Evolutionary conservation across 257 asterid genomes (phyloP).

Genomic region (Penstemon davidsonii): DNA sequence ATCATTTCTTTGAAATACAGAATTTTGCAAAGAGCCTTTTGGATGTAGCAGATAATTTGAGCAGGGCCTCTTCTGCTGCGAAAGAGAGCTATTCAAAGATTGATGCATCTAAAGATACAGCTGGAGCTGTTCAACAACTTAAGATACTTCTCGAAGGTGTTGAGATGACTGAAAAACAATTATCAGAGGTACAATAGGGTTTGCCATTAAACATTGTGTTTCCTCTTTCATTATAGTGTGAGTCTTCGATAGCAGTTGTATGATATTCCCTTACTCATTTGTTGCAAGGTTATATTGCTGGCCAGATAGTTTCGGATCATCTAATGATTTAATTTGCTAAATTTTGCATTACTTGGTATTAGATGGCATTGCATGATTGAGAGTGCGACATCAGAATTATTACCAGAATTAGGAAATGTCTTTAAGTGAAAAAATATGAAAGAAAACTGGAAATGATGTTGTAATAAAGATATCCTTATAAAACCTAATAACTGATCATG

Average conservation of each 20-base stretch:
- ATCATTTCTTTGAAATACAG: constrained; percentile 38
- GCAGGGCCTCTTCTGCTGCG: constrained; percentile 54
- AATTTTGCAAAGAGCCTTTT: constrained; percentile 68
- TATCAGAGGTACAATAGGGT: constrained; percentile 65
- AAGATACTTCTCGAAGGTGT: constrained; percentile 91
- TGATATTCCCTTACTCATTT: neutral
- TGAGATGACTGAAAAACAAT: constrained; percentile 97
- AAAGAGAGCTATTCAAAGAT: constrained; percentile 75
- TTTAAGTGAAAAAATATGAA: neutral
- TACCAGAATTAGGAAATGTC: neutral
- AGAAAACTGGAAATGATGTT: neutral
- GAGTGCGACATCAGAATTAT: neutral
- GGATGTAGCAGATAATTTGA: constrained; percentile 51
- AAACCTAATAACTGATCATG: neutral
- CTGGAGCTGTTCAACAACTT: constrained; percentile 78
- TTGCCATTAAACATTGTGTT: neutral
- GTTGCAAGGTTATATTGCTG: neutral
- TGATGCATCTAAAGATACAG: constrained; percentile 59
- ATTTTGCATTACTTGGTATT: constrained; percentile 15
- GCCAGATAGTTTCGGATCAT: neutral
- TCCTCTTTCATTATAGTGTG: constrained; percentile 9
- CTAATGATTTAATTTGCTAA: neutral
- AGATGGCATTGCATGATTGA: neutral
- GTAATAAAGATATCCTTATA: neutral
- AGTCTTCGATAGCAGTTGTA: constrained; percentile 14